phyloP scores from a whole-genome alignment of 805 yeast species.

The Hanseniaspora clermontiae region DNA sequence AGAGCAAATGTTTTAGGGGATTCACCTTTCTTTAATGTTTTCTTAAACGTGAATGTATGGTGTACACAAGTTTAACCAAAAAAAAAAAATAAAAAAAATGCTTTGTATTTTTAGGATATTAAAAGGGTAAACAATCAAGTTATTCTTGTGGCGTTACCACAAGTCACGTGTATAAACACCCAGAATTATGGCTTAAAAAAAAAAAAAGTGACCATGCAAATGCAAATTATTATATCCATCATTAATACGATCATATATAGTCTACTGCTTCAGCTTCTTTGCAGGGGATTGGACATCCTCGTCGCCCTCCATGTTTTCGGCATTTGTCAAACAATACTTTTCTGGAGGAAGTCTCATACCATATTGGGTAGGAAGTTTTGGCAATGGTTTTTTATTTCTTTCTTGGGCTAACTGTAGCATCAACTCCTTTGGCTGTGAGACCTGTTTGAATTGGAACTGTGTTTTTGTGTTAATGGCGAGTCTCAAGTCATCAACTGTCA shows the following conservation, averaged over 20 bases:
- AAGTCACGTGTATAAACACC: neutral
- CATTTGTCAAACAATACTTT: conserved; percentile 76
- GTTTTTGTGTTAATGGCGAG: conserved; percentile 88
- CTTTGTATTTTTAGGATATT: no score
- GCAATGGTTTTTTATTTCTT: conserved; percentile 76
- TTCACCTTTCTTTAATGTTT: no score
- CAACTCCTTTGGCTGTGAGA: conserved; percentile 83
- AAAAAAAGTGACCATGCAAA: neutral
- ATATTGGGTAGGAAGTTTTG: conserved; percentile 81
- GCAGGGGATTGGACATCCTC: neutral
- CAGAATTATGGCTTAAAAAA: neutral
- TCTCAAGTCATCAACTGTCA: conserved; percentile 81
- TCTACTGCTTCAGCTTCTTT: neutral
- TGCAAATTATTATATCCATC: neutral
- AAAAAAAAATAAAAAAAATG: no score
- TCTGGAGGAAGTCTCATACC: conserved; percentile 95
- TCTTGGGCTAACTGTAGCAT: conserved; percentile 84
- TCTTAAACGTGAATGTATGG: neutral
- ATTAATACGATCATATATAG: neutral
- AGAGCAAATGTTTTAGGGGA: no score
- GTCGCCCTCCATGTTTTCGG: neutral
- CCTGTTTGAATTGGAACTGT: conserved; percentile 90
- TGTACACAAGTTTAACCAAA: neutral
- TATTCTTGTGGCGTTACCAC: neutral
- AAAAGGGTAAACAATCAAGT: neutral